phyloP scores from a whole-genome alignment of 768 basidiomycete genomes.

The Lactarius hatsudake region DNA sequence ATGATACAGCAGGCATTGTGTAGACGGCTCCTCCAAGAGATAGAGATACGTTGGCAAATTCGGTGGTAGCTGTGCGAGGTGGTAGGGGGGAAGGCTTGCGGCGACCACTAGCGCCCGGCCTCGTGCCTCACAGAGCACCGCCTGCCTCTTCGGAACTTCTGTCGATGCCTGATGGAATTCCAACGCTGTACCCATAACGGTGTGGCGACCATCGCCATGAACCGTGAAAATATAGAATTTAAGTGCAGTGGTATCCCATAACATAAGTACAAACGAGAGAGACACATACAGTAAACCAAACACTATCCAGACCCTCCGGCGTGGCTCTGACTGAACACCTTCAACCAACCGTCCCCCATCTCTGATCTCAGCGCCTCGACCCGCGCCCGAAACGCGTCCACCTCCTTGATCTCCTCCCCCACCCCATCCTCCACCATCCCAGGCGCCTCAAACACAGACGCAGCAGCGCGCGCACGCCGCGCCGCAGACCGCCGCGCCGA shows the following conservation, averaged over 20 bases:
- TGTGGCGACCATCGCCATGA: neutral
- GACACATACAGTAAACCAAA: neutral
- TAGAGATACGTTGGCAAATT: neutral
- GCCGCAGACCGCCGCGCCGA: constrained; percentile 40
- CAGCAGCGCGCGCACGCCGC: constrained; percentile 52
- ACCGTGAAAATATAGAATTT: neutral
- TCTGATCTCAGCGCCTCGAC: constrained; percentile 83
- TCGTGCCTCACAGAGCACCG: neutral
- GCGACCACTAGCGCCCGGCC: neutral
- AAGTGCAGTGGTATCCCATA: constrained; percentile 1
- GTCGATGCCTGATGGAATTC: too few relatives aligned
- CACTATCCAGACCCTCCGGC: constrained; percentile 7
- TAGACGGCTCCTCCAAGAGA: neutral
- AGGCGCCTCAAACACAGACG: constrained; percentile 61
- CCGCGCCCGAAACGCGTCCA: constrained; percentile 68
- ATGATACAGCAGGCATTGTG: neutral
- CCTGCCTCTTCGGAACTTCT: too few relatives aligned
- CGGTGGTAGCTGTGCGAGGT: neutral
- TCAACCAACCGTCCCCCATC: constrained; percentile 88
- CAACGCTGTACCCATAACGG: too few relatives aligned
- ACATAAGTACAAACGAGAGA: constrained; percentile 1
- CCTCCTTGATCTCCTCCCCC: constrained; percentile 44
- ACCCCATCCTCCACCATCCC: constrained; percentile 30
- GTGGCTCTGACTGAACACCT: constrained; percentile 73
- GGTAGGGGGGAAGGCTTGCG: neutral